phyloP scores from a whole-genome alignment of 495 filamentous ascomycete species.

The Neurospora sp. region DNA sequence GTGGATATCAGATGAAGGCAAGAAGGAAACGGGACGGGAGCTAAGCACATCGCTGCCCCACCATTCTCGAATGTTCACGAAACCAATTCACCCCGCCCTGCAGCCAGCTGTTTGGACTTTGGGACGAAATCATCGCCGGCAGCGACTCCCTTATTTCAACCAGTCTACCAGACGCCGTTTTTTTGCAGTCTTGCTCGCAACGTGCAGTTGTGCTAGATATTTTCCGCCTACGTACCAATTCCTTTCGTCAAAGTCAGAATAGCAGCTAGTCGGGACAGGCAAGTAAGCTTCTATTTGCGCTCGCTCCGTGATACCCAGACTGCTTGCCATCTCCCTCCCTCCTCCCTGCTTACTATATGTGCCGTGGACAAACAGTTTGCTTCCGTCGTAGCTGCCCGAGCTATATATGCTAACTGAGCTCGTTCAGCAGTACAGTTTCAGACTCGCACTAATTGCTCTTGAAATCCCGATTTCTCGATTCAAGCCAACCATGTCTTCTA shows the following conservation, averaged over 20 bases:
- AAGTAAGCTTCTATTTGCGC: not conserved
- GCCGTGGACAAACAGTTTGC: not conserved
- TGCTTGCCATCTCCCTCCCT: not conserved
- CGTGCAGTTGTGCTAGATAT: not conserved
- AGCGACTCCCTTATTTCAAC: not conserved
- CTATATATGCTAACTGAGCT: not conserved
- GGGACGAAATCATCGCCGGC: not conserved
- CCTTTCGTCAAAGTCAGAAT: not conserved
- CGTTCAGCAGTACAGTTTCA: not conserved
- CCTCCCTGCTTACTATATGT: not conserved
- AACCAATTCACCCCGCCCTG: constrained; percentile 9
- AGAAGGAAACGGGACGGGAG: not conserved
- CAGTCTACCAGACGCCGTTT: not conserved
- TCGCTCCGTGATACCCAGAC: not conserved
- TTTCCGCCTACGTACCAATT: not conserved
- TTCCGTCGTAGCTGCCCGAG: not conserved
- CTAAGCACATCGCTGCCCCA: constrained; percentile 10
- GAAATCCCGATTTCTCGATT: not conserved
- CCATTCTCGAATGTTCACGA: constrained; percentile 26
- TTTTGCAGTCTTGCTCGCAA: not conserved
- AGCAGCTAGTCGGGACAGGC: not conserved
- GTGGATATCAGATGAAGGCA: not conserved
- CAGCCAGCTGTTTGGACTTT: not conserved
- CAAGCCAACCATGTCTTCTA: constrained; percentile 20
- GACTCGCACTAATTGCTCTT: not conserved